phyloP scores from a whole-genome alignment of 1,284 basidiomycete genomes.

The Ceratobasidium sp. region DNA sequence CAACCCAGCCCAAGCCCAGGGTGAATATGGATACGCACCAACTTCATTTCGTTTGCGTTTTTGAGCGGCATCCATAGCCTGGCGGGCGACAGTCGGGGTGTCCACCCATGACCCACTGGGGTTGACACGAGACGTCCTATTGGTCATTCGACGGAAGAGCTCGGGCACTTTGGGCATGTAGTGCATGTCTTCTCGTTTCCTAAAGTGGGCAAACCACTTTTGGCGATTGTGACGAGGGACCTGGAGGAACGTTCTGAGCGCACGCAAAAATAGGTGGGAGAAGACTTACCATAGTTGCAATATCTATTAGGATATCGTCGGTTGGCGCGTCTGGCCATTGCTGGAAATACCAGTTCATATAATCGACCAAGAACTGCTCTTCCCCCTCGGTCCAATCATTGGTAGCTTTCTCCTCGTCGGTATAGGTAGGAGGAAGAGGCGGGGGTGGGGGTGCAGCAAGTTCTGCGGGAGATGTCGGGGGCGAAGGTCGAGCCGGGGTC shows the following conservation, averaged over 20 bases:
- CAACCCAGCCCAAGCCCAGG: neutral
- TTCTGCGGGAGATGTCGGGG: neutral
- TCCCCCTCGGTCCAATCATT: conserved; percentile 24
- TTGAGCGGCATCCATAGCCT: neutral
- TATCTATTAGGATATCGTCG: conserved; percentile 32
- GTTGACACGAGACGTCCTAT: conserved; percentile 6
- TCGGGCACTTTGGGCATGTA: conserved; percentile 28
- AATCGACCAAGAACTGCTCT: conserved; percentile 35
- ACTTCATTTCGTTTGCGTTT: conserved; percentile 2
- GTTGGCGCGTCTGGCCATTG: conserved; percentile 12
- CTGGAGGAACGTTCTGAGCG: too few species aligned
- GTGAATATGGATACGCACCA: conserved; percentile 4
- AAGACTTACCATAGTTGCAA: conserved; percentile 28
- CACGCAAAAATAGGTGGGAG: too few species aligned
- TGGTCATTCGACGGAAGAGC: conserved; percentile 28
- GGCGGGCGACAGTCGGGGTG: neutral
- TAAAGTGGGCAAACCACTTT: conserved; percentile 1
- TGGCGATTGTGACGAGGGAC: neutral
- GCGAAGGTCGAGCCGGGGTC: neutral
- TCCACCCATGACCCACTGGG: neutral
- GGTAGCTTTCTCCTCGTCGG: too few species aligned
- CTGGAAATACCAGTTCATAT: conserved; percentile 40
- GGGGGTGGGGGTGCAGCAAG: neutral
- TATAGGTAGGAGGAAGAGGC: neutral
- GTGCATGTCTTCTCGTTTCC: conserved; percentile 1